These are phyloP conservation scores for Ceratocystis cacaofunesta DNA, from an alignment of 2,329 filamentous ascomycete genomes.

Conservation along the genomic window DNA sequence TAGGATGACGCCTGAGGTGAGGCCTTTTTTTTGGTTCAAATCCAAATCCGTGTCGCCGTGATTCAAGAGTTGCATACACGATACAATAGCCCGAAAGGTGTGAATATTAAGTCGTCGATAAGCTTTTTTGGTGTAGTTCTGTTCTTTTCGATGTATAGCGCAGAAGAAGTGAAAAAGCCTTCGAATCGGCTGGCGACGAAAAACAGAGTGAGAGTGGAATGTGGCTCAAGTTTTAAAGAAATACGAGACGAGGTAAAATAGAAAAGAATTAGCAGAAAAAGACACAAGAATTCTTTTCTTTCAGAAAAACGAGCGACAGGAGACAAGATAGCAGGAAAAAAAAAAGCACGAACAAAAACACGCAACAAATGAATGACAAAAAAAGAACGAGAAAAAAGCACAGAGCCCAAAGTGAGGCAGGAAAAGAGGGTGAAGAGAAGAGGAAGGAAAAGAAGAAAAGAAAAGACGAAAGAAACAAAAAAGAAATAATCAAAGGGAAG, in stretches of 20 bases:
- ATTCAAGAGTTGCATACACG: not conserved
- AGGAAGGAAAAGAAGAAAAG: not conserved
- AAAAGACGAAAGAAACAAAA: not conserved
- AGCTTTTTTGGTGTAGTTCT: not conserved
- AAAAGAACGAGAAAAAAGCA: not conserved
- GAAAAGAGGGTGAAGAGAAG: not conserved
- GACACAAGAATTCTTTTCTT: not conserved
- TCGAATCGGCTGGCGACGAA: not conserved
- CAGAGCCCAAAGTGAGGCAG: not conserved
- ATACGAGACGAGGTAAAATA: not conserved
- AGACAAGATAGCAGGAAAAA: conserved; percentile 5
- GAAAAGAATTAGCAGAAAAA: not conserved
- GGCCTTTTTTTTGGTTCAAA: not conserved
- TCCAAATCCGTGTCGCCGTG: not conserved
- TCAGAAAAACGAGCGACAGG: not conserved
- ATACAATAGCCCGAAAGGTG: not conserved
- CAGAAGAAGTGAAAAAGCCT: not conserved
- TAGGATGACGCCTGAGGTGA: not conserved
- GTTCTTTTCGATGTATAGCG: not conserved
- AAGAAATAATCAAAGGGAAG: not conserved
- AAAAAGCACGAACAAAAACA: conserved; percentile 7
- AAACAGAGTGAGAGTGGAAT: not conserved
- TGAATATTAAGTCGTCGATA: not conserved
- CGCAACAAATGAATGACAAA: conserved; percentile 6
- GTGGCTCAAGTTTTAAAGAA: not conserved